phyloP scores from a whole-genome alignment of 2,329 filamentous ascomycete genomes.

The Epichloe scottii region DNA sequence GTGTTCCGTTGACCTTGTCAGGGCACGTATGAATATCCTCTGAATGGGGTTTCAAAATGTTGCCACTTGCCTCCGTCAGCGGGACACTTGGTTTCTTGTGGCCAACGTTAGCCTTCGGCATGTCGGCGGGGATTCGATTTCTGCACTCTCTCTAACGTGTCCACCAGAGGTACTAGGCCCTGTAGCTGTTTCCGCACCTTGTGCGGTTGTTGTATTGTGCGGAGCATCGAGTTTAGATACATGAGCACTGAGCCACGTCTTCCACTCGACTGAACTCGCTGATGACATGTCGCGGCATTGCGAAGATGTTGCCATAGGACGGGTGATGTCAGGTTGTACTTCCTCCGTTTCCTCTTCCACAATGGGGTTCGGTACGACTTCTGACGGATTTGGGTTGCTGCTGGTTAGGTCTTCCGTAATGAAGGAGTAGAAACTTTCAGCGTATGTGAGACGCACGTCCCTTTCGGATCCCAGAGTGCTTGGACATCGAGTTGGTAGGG shows the following conservation, averaged over 20 bases:
- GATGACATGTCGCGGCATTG: constrained; percentile 27
- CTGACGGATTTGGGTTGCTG: neutral
- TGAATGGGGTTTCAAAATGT: neutral
- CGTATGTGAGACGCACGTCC: constrained; percentile 25
- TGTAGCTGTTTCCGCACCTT: neutral
- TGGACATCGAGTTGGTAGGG: constrained; percentile 26
- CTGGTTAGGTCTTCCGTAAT: constrained; percentile 12
- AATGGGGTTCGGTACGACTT: neutral
- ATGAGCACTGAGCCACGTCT: constrained; percentile 40
- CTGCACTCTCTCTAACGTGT: constrained; percentile 37
- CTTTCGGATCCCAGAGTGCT: constrained; percentile 28
- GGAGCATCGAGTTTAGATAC: constrained; percentile 32
- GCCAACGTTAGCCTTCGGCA: neutral
- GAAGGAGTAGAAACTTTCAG: constrained; percentile 38
- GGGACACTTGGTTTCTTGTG: neutral
- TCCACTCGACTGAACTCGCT: constrained; percentile 41
- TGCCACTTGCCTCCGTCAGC: neutral
- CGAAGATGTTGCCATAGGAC: neutral
- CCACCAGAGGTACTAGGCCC: constrained; percentile 13
- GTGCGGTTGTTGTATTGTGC: constrained; percentile 3
- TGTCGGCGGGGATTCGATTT: constrained; percentile 27
- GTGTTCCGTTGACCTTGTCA: neutral
- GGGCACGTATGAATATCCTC: neutral
- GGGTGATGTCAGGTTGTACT: neutral
- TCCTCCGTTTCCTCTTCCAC: neutral